Conservation (phyloP, 129 eudicot genomes). For the Cynara cardunculus region DNA sequence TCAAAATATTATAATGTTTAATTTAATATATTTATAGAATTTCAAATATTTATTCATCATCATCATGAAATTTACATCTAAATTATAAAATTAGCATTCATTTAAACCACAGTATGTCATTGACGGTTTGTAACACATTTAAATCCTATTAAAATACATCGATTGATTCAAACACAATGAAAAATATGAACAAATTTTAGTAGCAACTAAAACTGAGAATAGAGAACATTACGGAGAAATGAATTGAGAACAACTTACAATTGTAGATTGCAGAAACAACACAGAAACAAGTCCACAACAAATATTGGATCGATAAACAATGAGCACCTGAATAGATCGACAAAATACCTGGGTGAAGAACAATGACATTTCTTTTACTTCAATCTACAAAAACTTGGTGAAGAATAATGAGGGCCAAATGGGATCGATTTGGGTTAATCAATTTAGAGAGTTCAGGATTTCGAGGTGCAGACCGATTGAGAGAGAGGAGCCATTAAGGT, state of each 20-base stretch:
- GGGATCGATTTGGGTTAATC: background rate
- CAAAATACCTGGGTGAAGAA: background rate
- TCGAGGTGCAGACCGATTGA: too few species aligned
- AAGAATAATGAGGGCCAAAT: too few species aligned
- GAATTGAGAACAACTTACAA: background rate
- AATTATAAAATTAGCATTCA: background rate
- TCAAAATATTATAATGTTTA: too few species aligned
- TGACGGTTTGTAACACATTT: background rate
- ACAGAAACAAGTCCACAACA: background rate
- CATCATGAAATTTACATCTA: too few species aligned
- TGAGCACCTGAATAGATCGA: background rate
- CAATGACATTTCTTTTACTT: background rate
- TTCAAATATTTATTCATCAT: too few species aligned
- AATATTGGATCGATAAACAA: background rate
- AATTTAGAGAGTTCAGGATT: too few species aligned
- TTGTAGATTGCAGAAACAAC: background rate
- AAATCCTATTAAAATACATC: background rate
- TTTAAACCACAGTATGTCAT: background rate
- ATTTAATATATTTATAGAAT: too few species aligned
- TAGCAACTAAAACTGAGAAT: background rate
- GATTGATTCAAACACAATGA: background rate
- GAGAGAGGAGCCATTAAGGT: background rate
- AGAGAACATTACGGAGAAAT: background rate
- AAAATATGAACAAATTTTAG: background rate
- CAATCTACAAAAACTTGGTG: background rate